phyloP scores from a whole-genome alignment of 2,329 filamentous ascomycete genomes.

The Penicillium sumatraense region DNA sequence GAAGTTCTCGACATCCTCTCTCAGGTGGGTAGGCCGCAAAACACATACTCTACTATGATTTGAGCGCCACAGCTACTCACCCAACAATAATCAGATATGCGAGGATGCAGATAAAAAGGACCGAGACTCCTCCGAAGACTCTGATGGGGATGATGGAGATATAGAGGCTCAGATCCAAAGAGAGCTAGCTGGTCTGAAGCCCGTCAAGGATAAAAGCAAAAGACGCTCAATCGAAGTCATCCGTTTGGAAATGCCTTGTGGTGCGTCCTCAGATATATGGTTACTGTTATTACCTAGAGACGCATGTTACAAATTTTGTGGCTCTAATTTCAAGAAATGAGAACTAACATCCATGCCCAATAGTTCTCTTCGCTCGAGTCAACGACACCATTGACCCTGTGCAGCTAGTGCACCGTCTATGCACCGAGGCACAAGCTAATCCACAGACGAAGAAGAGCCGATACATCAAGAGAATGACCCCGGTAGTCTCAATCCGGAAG shows the following conservation, averaged over 20 bases:
- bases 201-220: slow-evolving; percentile 48
- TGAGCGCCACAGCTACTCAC: slow-evolving; percentile 3
- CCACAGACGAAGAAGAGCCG: slow-evolving; percentile 59
- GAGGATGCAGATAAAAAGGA: slow-evolving; percentile 13
- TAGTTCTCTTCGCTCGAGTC: slow-evolving; percentile 64
- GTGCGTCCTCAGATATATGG: slow-evolving; percentile 32
- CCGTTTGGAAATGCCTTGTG: slow-evolving; percentile 57
- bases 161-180: slow-evolving; percentile 65
- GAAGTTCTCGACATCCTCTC: slow-evolving; percentile 64
- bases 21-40: slow-evolving; percentile 49
- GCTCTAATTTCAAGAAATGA: no score
- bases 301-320: no score
- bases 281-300: no score
- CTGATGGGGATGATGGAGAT: slow-evolving; percentile 53
- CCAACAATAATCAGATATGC: slow-evolving; percentile 13
- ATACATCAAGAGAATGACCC: slow-evolving; percentile 64
- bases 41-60: background rate
- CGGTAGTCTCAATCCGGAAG: slow-evolving; percentile 62
- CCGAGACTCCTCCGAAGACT: slow-evolving; percentile 29
- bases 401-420: slow-evolving; percentile 62
- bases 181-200: slow-evolving; percentile 60
- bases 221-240: slow-evolving; percentile 57
- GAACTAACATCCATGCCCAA: slow-evolving; percentile 23
- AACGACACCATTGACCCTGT: slow-evolving; percentile 63
- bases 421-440: slow-evolving; percentile 58